Evolutionary conservation across 2,329 filamentous ascomycete genomes (phyloP), one percentile per base, ranked within the genome.

Genomic region (Teratosphaeria nubilosa): DNA sequence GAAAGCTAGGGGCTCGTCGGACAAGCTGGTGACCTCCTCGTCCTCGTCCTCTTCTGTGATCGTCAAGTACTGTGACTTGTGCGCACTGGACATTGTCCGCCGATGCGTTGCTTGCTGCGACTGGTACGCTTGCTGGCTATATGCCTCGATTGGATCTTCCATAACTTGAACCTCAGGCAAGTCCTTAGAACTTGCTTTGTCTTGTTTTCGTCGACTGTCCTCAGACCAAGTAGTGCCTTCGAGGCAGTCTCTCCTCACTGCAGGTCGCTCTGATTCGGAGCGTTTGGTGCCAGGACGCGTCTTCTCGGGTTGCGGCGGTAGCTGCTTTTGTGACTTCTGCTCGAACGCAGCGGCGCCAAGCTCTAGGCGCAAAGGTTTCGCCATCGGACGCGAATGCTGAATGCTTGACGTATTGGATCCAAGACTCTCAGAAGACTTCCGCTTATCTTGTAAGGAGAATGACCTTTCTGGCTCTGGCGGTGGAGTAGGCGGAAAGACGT

Each of bases 401-500:
- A 70, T 55, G 55, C 64, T 64, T 2, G 68, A 69, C 30, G 59
- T 59, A 37, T 63, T 75, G 53, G 79, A 81, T 27, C 77, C 74
- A 24, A 78, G 75, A 56, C 81, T 64, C 68, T 74, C 70, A 69
- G 76, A 60, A 68, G 73, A 66, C 67, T 73, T 59, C 60, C 62
- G 63, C 58, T 64, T 65, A 24, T 16, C 60, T 41, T 68, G 63
- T 22, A 58, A 60, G 13, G 65, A 65, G 13, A 66, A 63, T 25
- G 68, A 66, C 41, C 65, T 58, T 54, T 96, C 91, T 62, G 83
- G 83, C 77, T 99, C 94, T 5, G 94, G 94, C 6, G 94, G 94
- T 48, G 94, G 94, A n/a, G 94, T 97, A n/a, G 94, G 94, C 20
- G 94, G 94, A 77, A 97, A 96, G 62, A 92, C 83, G 67, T 88